These are phyloP conservation scores for Cicer arietinum DNA, from an alignment of 306 rosid genomes.

Conservation along the genomic window DNA sequence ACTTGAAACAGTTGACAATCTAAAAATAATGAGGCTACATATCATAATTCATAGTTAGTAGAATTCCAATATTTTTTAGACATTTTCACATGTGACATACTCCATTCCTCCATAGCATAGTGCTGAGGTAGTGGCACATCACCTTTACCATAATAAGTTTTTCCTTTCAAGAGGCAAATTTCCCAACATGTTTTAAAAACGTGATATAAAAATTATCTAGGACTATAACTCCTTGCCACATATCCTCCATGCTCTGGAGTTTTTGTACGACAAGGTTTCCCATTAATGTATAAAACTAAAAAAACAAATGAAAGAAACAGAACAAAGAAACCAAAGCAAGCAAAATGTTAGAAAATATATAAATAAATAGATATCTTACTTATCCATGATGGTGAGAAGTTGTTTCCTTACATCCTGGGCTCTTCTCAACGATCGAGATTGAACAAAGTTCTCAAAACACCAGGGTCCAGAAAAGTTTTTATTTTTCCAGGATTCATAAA, in stretches of 20 bases:
- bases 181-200: background rate
- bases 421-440: slow-evolving; percentile 63
- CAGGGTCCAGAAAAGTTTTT: slow-evolving; percentile 80
- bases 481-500: slow-evolving; percentile 90
- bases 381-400: slow-evolving; percentile 82
- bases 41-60: slow-evolving; percentile 17
- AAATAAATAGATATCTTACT: slow-evolving; percentile 50
- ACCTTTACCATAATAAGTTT: slow-evolving; percentile 8
- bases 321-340: slow-evolving; percentile 15
- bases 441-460: slow-evolving; percentile 90
- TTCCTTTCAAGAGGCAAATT: slow-evolving; percentile 33
- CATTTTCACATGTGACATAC: background rate
- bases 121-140: slow-evolving; percentile 26
- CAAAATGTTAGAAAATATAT: background rate
- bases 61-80: slow-evolving; percentile 31
- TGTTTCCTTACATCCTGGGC: slow-evolving; percentile 86
- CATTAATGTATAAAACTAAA: background rate
- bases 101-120: background rate
- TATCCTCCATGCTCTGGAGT: slow-evolving; percentile 35
- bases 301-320: background rate
- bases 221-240: slow-evolving; percentile 28
- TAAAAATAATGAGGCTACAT: background rate
- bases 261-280: background rate
- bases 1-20: slow-evolving; percentile 30
- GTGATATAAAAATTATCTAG: slow-evolving; percentile 1